phyloP scores from a whole-genome alignment of 2,329 filamentous ascomycete genomes.

The Ilyonectria robusta region DNA sequence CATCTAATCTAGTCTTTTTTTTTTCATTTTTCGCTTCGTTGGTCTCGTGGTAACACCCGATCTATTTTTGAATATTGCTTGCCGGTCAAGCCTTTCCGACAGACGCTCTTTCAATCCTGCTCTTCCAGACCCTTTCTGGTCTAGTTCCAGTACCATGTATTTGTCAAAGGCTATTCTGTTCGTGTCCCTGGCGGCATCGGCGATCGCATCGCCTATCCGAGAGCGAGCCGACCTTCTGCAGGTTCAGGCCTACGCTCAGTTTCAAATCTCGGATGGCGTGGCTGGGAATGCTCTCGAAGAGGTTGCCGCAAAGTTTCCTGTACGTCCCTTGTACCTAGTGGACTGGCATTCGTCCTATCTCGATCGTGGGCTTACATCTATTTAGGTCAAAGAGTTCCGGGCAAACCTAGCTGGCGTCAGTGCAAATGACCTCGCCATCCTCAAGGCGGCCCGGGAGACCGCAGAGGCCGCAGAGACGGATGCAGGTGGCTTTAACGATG shows the following conservation, averaged over 20 bases:
- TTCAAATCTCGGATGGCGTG: conserved; percentile 65
- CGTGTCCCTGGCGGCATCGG: not conserved
- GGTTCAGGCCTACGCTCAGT: conserved; percentile 42
- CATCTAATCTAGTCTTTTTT: not conserved
- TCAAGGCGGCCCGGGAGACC: conserved; percentile 63
- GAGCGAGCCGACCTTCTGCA: conserved; percentile 28
- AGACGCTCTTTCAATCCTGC: not conserved
- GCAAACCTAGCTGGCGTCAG: conserved; percentile 62
- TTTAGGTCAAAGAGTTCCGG: conserved; percentile 26
- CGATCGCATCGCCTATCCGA: not conserved
- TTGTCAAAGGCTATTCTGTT: conserved; percentile 13
- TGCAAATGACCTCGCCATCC: conserved; percentile 63
- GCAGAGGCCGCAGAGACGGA: conserved; percentile 69
- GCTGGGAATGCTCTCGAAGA: conserved; percentile 68
- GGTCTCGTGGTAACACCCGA: not conserved
- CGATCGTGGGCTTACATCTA: conserved; percentile 6
- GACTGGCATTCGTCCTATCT: not conserved
- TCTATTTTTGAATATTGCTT: conserved; percentile 44
- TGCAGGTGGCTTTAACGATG: conserved; percentile 62
- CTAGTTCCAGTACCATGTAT: conserved; percentile 8
- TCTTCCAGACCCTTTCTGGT: not conserved
- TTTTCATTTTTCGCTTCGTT: conserved; percentile 1
- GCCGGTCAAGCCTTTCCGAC: conserved; percentile 5
- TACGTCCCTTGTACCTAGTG: conserved; percentile 47
- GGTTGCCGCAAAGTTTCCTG: conserved; percentile 68